phyloP scores from a whole-genome alignment of 148 eudicot genomes.

The Persicaria maculosa region DNA sequence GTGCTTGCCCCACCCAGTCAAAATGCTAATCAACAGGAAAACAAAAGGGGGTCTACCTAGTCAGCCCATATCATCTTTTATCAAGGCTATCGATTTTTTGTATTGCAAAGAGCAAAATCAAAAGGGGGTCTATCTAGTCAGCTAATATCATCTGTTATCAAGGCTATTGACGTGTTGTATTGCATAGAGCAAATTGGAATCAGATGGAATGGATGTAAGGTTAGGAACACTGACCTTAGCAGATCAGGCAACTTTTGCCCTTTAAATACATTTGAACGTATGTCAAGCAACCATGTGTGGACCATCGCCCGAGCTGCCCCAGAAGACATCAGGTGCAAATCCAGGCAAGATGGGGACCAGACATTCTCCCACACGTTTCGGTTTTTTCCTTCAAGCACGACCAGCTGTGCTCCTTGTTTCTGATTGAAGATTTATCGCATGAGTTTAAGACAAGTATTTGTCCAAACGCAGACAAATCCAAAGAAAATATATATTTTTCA shows the following conservation, averaged over 20 bases:
- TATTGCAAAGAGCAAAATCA: conserved; percentile 3
- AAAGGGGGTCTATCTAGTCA: background rate
- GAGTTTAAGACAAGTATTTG: background rate
- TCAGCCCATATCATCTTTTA: background rate
- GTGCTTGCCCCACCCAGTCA: conserved; percentile 98
- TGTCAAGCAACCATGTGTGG: conserved; percentile 82
- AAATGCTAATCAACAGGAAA: conserved; percentile 42
- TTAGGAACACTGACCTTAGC: conserved; percentile 33
- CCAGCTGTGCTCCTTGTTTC: conserved; percentile 89
- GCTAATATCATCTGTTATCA: background rate
- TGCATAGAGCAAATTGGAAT: background rate
- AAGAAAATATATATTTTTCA: background rate
- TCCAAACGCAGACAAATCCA: background rate
- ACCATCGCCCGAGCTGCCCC: conserved; percentile 98
- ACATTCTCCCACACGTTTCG: conserved; percentile 86
- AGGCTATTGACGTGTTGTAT: background rate
- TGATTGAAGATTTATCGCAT: conserved; percentile 15
- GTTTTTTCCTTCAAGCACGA: conserved; percentile 87
- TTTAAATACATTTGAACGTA: conserved; percentile 57
- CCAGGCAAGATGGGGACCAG: conserved; percentile 86
- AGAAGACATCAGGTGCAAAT: conserved; percentile 95
- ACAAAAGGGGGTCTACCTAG: background rate
- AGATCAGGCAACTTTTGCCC: conserved; percentile 74
- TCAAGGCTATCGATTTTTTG: background rate
- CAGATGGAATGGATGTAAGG: too few species aligned